Evolutionary conservation across 2,329 filamentous ascomycete species (phyloP).

Genomic region (Meredithiella fracta): DNA sequence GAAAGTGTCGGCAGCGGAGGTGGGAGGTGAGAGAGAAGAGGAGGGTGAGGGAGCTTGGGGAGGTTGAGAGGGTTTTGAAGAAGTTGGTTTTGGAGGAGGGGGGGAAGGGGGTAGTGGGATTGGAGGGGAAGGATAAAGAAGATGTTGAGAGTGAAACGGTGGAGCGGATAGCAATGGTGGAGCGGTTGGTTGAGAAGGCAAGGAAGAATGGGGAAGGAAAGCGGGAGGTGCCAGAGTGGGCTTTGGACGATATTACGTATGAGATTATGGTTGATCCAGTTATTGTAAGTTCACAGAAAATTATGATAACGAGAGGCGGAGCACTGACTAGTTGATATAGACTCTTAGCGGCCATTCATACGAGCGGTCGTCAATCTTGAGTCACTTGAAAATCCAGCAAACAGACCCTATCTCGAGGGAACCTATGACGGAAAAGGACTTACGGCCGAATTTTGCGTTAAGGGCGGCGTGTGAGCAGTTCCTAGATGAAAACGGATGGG

Average conservation of each 20-base stretch:
- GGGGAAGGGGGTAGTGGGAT: background rate
- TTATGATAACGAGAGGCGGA: too few species aligned
- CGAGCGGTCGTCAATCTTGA: constrained; percentile 68
- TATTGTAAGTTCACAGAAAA: constrained; percentile 30
- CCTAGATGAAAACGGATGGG: constrained; percentile 75
- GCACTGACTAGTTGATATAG: too few species aligned
- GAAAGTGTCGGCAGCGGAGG: constrained; percentile 67
- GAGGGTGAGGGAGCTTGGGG: constrained; percentile 37
- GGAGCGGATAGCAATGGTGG: constrained; percentile 20
- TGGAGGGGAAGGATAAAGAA: background rate
- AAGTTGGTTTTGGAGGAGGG: constrained; percentile 18
- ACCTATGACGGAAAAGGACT: constrained; percentile 47
- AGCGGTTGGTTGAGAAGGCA: constrained; percentile 36
- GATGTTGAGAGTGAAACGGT: background rate
- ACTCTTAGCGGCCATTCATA: constrained; percentile 83
- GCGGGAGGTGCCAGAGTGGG: constrained; percentile 56
- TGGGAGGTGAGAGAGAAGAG: constrained; percentile 59
- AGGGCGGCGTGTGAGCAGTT: constrained; percentile 76
- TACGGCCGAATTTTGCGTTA: constrained; percentile 68
- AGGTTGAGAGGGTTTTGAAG: constrained; percentile 26
- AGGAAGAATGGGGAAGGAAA: constrained; percentile 28
- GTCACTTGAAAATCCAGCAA: constrained; percentile 59
- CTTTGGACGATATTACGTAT: constrained; percentile 62
- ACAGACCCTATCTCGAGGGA: constrained; percentile 77
- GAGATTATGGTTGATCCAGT: constrained; percentile 57